A percentile compares a stretch with the other conserved stretches of the same genome.
Evolutionary conservation across 345 rosid species (phyloP).

Genomic region (Linum trigynum): DNA sequence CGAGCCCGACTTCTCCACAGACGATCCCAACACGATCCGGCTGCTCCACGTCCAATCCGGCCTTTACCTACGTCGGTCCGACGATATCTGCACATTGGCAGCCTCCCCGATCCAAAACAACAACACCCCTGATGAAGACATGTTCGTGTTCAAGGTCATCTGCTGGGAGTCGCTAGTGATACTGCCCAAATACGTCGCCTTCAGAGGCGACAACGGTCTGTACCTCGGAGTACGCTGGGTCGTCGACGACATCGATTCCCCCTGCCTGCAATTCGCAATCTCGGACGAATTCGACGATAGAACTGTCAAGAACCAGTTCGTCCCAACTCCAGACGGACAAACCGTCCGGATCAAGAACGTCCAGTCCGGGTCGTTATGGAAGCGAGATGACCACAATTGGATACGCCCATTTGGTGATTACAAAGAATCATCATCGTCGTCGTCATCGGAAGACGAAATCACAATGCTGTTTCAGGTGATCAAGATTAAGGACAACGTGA

Average conservation of each 20-base stretch:
- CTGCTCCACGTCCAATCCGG: background rate
- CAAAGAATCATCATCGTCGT: background rate
- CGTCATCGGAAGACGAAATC: background rate
- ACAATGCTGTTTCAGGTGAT: background rate
- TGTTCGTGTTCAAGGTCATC: background rate
- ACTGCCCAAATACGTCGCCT: background rate
- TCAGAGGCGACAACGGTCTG: background rate
- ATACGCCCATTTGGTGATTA: background rate
- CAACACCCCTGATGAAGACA: background rate
- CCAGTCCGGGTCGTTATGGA: background rate
- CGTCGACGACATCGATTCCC: background rate
- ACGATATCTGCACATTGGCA: background rate
- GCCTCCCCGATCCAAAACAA: too few species aligned
- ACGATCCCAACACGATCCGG: background rate
- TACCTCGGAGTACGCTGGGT: background rate
- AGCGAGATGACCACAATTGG: background rate
- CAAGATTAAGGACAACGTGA: background rate
- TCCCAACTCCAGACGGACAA: background rate
- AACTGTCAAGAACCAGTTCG: background rate
- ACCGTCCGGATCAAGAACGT: background rate
- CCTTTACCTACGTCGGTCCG: background rate
- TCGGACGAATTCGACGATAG: background rate
- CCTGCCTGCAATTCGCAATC: background rate
- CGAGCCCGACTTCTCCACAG: background rate
- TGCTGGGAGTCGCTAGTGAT: background rate